Base-by-base conservation (phyloP, 1,139 yeast species). In the Suzukiozyma palmioleophila region DNA sequence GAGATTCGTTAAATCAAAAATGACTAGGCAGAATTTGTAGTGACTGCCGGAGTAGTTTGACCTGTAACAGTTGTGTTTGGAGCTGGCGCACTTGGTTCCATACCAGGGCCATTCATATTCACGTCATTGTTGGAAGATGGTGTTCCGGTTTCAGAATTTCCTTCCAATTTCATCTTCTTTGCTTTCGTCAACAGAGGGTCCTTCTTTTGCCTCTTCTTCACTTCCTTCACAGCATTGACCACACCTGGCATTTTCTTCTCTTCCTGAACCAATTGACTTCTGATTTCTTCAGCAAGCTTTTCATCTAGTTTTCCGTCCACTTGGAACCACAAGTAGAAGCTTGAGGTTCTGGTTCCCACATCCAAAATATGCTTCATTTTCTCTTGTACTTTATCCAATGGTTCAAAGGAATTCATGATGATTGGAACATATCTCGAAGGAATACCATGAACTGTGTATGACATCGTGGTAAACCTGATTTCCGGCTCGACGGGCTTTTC, bases 231-330 rank as follows among this genome's bases (percentile, higher is more conserved):
- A 21, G 57, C 44, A 5, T 59, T 53, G 26, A 51, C 41, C 11
- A 59, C 53, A 16, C 77, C 77, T 2, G 61, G 52, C 69, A 69
- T 61, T 42, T 65, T 67, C 59, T 63, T 69, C 43, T 71, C 77
- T 45, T 71, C 76, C 29, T 56, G 62, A 32, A 54, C 58, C 28
- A 69, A 51, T 35, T 64, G 66, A 8, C 49, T 52, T 45, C 83
- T 60, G 18, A 77, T 56, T 10, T 64, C 62, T 47, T 77, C 83
- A 0, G 78, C 80, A 33, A 77, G 53, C 1, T 57, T 52, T 43
- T 81, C 88, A 53, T 84, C 92, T 44, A 84, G 80, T 38, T 77
- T 75, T 3, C 89, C 92, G 57, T 88, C 96, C 15, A 89, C 72
- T 52, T 86, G 88, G 52, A 82, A 86, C 96, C 96, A 89, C 28